phyloP scores from a whole-genome alignment of 225 moss, liverwort and hornwort genomes.

The Physcomitrium patens region DNA sequence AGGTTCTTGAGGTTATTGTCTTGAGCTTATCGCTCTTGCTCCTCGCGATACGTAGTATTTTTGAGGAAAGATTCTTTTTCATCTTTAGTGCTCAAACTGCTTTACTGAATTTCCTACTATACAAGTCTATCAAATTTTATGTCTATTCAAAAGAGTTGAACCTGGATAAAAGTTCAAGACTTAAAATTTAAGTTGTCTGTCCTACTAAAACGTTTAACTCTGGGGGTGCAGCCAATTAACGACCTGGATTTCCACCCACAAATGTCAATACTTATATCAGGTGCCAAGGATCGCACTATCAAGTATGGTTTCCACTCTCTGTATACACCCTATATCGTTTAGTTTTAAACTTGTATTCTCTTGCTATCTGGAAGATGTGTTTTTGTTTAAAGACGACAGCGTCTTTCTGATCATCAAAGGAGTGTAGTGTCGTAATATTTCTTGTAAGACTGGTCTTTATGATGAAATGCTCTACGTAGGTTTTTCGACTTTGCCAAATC shows the following conservation, averaged over 20 bases:
- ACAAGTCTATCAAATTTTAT: neutral
- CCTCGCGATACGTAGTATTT: neutral
- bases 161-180: neutral
- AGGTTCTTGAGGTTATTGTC: neutral
- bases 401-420: constrained; percentile 14
- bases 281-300: constrained; percentile 90
- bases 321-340: neutral
- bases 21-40: constrained; percentile 9
- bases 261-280: constrained; percentile 90
- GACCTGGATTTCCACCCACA: constrained; percentile 97
- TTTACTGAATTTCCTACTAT: neutral
- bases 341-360: constrained; percentile 8
- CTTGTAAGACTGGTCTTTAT: constrained; percentile 28
- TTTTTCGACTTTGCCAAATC: constrained; percentile 96
- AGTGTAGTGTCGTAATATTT: neutral
- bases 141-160: neutral
- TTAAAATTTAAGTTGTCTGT: neutral
- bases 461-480: constrained; percentile 36
- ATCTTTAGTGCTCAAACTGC: neutral
- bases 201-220: constrained; percentile 1
- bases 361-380: constrained; percentile 1
- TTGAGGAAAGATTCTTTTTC: neutral
- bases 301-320: constrained; percentile 45
- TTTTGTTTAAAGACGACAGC: neutral
- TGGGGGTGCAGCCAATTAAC: constrained; percentile 73